Percentiles rank a stretch among this genome's conserved stretches.
phyloP scores from a whole-genome alignment of 2,329 filamentous ascomycete species.

The Fusarium falciforme region DNA sequence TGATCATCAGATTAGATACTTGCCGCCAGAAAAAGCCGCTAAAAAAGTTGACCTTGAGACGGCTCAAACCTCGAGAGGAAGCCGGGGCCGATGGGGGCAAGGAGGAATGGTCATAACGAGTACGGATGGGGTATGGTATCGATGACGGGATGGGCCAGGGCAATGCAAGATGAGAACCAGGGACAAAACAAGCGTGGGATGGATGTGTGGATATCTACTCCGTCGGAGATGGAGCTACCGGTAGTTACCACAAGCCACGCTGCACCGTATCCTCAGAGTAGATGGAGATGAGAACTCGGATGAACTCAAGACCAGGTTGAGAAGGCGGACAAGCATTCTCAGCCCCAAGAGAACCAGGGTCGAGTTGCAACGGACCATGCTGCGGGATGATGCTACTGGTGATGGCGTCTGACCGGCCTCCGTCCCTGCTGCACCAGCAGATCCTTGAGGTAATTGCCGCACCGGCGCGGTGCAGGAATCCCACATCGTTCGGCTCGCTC shows the following conservation, averaged over 20 bases:
- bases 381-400: slow-evolving; percentile 19
- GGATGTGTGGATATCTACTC: slow-evolving; percentile 6
- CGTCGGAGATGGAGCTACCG: slow-evolving; percentile 11
- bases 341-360: background rate
- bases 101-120: slow-evolving; percentile 1
- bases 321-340: background rate
- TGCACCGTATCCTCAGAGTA: background rate
- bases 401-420: slow-evolving; percentile 16
- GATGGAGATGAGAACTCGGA: background rate
- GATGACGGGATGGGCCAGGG: slow-evolving; percentile 3
- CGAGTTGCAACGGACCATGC: background rate
- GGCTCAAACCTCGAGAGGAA: background rate
- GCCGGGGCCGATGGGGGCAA: background rate
- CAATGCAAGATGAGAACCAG: slow-evolving; percentile 8
- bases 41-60: slow-evolving; percentile 10
- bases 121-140: background rate
- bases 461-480: slow-evolving; percentile 18
- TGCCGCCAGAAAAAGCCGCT: slow-evolving; percentile 19
- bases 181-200: slow-evolving; percentile 4
- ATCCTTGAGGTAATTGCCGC: slow-evolving; percentile 36
- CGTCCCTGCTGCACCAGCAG: slow-evolving; percentile 5
- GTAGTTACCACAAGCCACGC: slow-evolving; percentile 1
- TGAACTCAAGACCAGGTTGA: background rate
- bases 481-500: slow-evolving; percentile 5
- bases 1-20: slow-evolving; percentile 59